Evolutionary conservation across 208 protist species (phyloP).

Genomic region (Ichthyophonus hoferi): DNA sequence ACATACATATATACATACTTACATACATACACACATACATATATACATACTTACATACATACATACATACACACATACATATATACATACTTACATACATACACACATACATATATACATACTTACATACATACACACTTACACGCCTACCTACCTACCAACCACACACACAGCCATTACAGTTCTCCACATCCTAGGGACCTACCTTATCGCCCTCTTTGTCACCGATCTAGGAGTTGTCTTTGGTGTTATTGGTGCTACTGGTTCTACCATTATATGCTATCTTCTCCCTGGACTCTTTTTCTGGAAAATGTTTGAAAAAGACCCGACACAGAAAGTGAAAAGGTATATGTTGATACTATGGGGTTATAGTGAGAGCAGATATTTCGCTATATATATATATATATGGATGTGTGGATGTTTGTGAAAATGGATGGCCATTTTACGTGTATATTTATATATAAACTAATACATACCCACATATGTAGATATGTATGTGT

Average conservation of each 20-base stretch:
- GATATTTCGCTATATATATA: too few species aligned
- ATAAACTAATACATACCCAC: not conserved
- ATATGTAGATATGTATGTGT: not conserved
- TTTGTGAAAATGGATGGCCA: too few species aligned
- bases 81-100: not conserved
- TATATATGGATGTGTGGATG: too few species aligned
- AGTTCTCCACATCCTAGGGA: not conserved
- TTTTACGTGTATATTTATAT: not conserved
- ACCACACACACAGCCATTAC: not conserved
- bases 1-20: not conserved
- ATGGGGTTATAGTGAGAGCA: too few species aligned
- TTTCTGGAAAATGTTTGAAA: slow-evolving; percentile 23
- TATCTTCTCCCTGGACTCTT: slow-evolving; percentile 39
- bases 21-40: not conserved
- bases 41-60: not conserved
- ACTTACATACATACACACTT: not conserved
- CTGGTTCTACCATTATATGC: slow-evolving; percentile 38
- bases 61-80: not conserved
- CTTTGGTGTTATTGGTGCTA: slow-evolving; percentile 34
- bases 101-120: not conserved
- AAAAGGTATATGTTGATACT: not conserved
- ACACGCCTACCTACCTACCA: not conserved
- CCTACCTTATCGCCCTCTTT: not conserved
- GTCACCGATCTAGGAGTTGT: slow-evolving; percentile 6
- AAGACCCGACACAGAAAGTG: not conserved